Percentiles rank a stretch among this genome's conserved stretches.
Conservation (phyloP, 495 filamentous ascomycete genomes). For the Xylaria acuta region DNA sequence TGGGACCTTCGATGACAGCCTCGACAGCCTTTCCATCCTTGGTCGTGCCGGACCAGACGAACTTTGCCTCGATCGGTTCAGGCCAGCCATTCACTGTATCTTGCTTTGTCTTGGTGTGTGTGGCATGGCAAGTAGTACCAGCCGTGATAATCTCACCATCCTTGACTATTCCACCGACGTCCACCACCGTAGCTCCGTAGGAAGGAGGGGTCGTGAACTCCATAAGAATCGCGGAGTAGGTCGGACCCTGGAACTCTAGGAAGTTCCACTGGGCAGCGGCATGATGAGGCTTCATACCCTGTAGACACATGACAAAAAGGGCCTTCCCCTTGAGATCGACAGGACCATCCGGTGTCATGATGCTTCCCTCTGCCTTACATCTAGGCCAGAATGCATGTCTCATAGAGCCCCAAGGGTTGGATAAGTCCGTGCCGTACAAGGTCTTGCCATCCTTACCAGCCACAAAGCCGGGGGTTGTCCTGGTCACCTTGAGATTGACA, state of each 20-base stretch:
- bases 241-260: slow-evolving; percentile 85
- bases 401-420: slow-evolving; percentile 91
- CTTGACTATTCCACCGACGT: slow-evolving; percentile 79
- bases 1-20: slow-evolving; percentile 75
- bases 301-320: slow-evolving; percentile 80
- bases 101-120: slow-evolving; percentile 69
- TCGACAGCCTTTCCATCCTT: slow-evolving; percentile 74
- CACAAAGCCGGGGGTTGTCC: slow-evolving; percentile 78
- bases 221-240: slow-evolving; percentile 89
- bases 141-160: slow-evolving; percentile 82
- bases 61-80: slow-evolving; percentile 77
- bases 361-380: slow-evolving; percentile 77
- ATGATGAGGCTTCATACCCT: slow-evolving; percentile 99
- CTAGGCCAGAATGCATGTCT: slow-evolving; percentile 92
- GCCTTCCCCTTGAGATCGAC: slow-evolving; percentile 81
- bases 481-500: slow-evolving; percentile 83
- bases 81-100: slow-evolving; percentile 89
- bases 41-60: slow-evolving; percentile 77
- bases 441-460: slow-evolving; percentile 86
- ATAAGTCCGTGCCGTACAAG: slow-evolving; percentile 81
- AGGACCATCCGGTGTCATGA: slow-evolving; percentile 83
- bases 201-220: slow-evolving; percentile 94
- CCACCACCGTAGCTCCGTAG: slow-evolving; percentile 88
- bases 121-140: slow-evolving; percentile 64
- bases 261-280: slow-evolving; percentile 95